These are phyloP conservation scores for Wilcoxina mikolae DNA, from an alignment of 495 filamentous ascomycete species.

Conservation along the genomic window DNA sequence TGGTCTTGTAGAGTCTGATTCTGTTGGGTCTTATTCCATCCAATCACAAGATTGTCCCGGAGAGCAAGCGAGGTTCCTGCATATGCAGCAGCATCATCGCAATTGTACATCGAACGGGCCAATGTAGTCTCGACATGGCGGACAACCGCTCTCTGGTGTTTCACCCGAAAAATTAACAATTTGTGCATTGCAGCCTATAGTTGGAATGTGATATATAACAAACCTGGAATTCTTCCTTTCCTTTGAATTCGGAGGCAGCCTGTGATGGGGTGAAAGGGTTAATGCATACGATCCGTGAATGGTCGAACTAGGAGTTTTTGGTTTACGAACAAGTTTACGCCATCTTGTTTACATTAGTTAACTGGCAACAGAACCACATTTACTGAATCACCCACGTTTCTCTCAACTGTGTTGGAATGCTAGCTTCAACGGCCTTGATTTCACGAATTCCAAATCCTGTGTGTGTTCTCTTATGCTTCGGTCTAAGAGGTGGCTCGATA, in stretches of 20 bases:
- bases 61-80: slow-evolving; percentile 80
- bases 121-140: slow-evolving; percentile 93
- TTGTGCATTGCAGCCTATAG: background rate
- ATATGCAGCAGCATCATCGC: slow-evolving; percentile 90
- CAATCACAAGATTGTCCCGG: slow-evolving; percentile 78
- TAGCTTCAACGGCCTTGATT: slow-evolving; percentile 83
- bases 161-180: too few relatives aligned
- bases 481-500: slow-evolving; percentile 40
- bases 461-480: slow-evolving; percentile 88
- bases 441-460: slow-evolving; percentile 81
- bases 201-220: slow-evolving; percentile 3
- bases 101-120: slow-evolving; percentile 93
- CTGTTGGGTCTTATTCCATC: slow-evolving; percentile 97
- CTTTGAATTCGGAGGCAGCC: slow-evolving; percentile 54
- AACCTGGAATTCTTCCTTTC: slow-evolving; percentile 60
- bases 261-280: slow-evolving; percentile 22
- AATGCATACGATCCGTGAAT: background rate
- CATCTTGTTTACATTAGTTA: slow-evolving; percentile 38
- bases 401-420: slow-evolving; percentile 76
- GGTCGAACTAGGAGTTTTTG: background rate
- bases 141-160: slow-evolving; percentile 67
- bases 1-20: slow-evolving; percentile 76
- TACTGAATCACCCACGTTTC: slow-evolving; percentile 44
- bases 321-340: slow-evolving; percentile 53
- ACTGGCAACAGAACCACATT: background rate